These are phyloP conservation scores for Colletotrichum lini DNA, from an alignment of 2,329 filamentous ascomycete species.

Conservation along the genomic window DNA sequence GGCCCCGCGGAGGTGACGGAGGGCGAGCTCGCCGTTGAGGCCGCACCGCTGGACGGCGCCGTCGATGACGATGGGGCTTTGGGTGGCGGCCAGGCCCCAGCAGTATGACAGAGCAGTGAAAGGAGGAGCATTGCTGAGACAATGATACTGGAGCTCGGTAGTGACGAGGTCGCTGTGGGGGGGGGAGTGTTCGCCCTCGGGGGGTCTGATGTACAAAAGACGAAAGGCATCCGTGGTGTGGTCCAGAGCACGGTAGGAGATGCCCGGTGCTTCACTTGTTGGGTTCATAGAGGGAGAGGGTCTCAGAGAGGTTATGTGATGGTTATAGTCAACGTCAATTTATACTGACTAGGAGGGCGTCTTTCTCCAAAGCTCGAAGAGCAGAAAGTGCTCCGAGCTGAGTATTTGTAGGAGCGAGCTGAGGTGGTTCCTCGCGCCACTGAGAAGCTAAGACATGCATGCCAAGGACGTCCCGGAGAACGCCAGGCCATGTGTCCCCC, in stretches of 20 bases:
- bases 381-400: background rate
- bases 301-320: background rate
- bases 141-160: background rate
- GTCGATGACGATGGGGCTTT: constrained; percentile 3
- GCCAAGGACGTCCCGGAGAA: background rate
- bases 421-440: background rate
- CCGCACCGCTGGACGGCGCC: background rate
- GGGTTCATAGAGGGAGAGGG: background rate
- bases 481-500: background rate
- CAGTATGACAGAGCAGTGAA: constrained; percentile 23
- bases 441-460: background rate
- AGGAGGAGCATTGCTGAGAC: background rate
- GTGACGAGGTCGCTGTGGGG: background rate
- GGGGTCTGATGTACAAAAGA: constrained; percentile 17
- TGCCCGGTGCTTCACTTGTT: background rate
- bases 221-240: constrained; percentile 8
- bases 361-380: background rate
- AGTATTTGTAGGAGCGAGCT: background rate
- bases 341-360: background rate
- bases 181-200: background rate
- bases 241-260: constrained; percentile 2
- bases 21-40: constrained; percentile 16
- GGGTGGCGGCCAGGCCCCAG: constrained; percentile 5
- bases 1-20: constrained; percentile 21
- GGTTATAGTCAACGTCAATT: background rate